phyloP scores from a whole-genome alignment of 2,329 filamentous ascomycete genomes.

The Colletotrichum liaoningense region DNA sequence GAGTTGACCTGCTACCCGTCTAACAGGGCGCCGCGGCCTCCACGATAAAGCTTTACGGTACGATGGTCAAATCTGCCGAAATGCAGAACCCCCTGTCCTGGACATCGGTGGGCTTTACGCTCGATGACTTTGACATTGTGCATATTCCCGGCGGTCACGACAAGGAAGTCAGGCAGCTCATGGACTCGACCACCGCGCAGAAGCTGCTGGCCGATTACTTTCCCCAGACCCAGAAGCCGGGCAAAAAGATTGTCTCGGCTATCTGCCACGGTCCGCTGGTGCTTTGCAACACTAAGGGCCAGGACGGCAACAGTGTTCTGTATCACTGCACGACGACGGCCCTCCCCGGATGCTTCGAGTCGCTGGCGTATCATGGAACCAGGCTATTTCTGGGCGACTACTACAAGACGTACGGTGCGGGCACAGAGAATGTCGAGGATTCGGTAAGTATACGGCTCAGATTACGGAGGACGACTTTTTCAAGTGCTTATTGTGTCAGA shows the following conservation, averaged over 20 bases:
- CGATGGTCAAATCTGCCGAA: slow-evolving; percentile 54
- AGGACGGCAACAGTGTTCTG: slow-evolving; percentile 57
- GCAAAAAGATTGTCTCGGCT: slow-evolving; percentile 57
- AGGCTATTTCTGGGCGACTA: slow-evolving; percentile 63
- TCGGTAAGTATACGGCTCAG: slow-evolving; percentile 48
- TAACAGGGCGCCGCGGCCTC: slow-evolving; percentile 55
- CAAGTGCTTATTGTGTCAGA: slow-evolving; percentile 41
- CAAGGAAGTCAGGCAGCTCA: slow-evolving; percentile 61
- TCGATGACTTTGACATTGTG: slow-evolving; percentile 59
- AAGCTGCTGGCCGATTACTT: slow-evolving; percentile 58
- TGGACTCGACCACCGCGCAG: slow-evolving; percentile 60
- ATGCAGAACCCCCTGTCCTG: slow-evolving; percentile 57
- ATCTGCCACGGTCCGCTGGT: slow-evolving; percentile 66
- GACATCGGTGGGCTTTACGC: slow-evolving; percentile 55
- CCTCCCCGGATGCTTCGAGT: slow-evolving; percentile 60
- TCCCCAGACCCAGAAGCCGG: slow-evolving; percentile 56
- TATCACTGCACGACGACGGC: slow-evolving; percentile 60
- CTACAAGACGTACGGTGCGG: slow-evolving; percentile 66
- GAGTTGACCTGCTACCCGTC: neutral
- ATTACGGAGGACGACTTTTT: neutral
- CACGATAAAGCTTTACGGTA: slow-evolving; percentile 54
- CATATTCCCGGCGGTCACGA: slow-evolving; percentile 66
- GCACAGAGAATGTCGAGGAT: slow-evolving; percentile 60
- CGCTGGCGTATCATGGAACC: slow-evolving; percentile 60
- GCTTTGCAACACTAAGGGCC: slow-evolving; percentile 54